Conservation (phyloP, 2,329 filamentous ascomycete species). For the Celoporthe dispersa region DNA sequence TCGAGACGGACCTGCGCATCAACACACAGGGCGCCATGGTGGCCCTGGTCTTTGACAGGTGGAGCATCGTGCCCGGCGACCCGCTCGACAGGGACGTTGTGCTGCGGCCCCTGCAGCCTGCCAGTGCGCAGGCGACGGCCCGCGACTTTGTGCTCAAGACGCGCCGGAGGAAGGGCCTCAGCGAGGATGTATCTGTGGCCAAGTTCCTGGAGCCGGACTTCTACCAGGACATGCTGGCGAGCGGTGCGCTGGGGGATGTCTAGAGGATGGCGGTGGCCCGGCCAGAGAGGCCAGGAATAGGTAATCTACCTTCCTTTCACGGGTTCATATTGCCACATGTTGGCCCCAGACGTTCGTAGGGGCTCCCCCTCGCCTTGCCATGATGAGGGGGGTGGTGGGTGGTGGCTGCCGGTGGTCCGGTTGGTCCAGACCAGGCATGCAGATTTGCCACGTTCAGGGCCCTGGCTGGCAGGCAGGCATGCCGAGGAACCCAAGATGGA, state of each 20-base stretch:
- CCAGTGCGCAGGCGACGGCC: constrained; percentile 84
- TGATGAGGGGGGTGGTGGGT: too few relatives aligned
- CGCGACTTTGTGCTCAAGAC: constrained; percentile 98
- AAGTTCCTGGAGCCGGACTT: constrained; percentile 97
- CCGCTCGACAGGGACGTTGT: constrained; percentile 87
- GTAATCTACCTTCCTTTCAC: not conserved
- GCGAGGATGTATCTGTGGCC: constrained; percentile 92
- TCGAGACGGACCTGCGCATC: constrained; percentile 95
- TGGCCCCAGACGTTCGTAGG: not conserved
- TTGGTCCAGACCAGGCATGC: not conserved
- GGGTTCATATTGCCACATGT: not conserved
- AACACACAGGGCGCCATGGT: constrained; percentile 94
- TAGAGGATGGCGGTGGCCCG: constrained; percentile 20
- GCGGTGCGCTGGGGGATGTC: constrained; percentile 74
- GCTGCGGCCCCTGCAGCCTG: constrained; percentile 83
- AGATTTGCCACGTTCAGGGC: constrained; percentile 1
- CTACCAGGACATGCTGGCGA: constrained; percentile 85
- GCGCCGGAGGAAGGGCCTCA: constrained; percentile 86
- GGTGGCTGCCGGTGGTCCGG: not conserved
- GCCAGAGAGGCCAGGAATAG: not conserved
- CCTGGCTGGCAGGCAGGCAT: not conserved
- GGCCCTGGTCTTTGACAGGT: constrained; percentile 91
- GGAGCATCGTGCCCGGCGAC: constrained; percentile 95
- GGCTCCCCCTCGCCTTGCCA: not conserved
- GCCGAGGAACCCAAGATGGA: not conserved